A percentile compares a stretch with the other conserved stretches of the same genome.
phyloP scores from a whole-genome alignment of 495 filamentous ascomycete genomes.

The Apiosordaria backusii region DNA sequence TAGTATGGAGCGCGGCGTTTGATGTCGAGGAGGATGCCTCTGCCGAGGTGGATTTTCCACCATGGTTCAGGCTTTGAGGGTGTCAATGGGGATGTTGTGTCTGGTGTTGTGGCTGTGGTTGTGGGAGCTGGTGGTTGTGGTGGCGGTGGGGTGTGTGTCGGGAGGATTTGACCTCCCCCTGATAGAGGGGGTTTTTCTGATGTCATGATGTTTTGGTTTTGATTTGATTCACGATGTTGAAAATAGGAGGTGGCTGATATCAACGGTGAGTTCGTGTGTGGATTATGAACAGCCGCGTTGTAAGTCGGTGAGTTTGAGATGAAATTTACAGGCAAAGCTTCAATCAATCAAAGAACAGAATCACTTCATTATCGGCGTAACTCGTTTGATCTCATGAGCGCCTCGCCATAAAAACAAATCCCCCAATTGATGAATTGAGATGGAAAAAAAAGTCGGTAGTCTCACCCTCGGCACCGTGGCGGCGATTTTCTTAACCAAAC shows the following conservation, averaged over 20 bases:
- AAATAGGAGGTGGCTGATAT: neutral
- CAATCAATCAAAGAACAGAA: neutral
- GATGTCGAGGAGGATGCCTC: slow-evolving; percentile 74
- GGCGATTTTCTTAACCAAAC: neutral
- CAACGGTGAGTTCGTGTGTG: neutral
- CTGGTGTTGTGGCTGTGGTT: slow-evolving; percentile 17
- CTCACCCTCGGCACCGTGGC: neutral
- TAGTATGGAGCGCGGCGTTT: slow-evolving; percentile 71
- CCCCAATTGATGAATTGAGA: neutral
- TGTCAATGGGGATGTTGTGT: slow-evolving; percentile 16
- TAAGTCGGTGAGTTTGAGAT: neutral
- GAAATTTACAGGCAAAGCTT: neutral
- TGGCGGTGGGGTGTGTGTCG: slow-evolving; percentile 6
- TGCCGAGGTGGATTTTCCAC: slow-evolving; percentile 59
- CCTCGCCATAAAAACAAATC: neutral
- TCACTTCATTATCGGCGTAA: neutral
- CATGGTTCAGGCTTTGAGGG: slow-evolving; percentile 32
- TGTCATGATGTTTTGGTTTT: neutral
- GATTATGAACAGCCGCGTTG: neutral
- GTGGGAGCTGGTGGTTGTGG: slow-evolving; percentile 19
- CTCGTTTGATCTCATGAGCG: neutral
- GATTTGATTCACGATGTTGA: neutral
- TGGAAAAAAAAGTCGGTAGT: neutral
- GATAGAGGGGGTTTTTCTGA: neutral
- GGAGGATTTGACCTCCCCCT: neutral